A percentile compares a stretch with the other conserved stretches of the same genome.
Conservation (phyloP, 1,139 yeast species). For the Candida gigantensis region DNA sequence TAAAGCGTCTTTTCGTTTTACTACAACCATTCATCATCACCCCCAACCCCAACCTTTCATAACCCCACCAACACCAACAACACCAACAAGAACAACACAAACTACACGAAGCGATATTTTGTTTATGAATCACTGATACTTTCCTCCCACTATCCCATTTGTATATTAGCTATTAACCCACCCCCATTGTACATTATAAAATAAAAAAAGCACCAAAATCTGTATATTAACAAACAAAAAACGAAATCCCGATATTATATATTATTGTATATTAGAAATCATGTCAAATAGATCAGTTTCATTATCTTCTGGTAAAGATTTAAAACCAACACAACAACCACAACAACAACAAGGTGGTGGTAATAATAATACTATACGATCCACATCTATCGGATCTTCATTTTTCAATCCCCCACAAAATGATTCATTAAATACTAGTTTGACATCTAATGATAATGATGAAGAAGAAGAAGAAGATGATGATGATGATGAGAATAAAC, state of each 20-base stretch:
- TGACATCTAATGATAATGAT: slow-evolving; percentile 1
- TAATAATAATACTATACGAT: slow-evolving; percentile 16
- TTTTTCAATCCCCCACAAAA: slow-evolving; percentile 18
- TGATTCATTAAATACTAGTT: not conserved
- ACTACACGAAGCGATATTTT: too few relatives aligned
- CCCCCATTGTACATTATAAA: not conserved
- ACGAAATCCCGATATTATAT: too few relatives aligned
- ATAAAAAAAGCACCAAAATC: not conserved
- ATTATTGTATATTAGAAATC: slow-evolving; percentile 3
- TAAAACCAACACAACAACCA: too few relatives aligned
- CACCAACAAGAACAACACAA: too few relatives aligned
- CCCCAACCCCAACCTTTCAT: too few relatives aligned
- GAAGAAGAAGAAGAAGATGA: slow-evolving; percentile 1
- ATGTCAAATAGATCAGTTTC: slow-evolving; percentile 20
- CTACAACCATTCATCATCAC: too few relatives aligned
- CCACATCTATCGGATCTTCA: slow-evolving; percentile 27
- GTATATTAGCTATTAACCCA: too few relatives aligned
- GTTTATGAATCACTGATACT: too few relatives aligned
- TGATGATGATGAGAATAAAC: slow-evolving; percentile 1
- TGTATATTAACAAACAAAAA: slow-evolving; percentile 5
- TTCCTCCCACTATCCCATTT: too few relatives aligned
- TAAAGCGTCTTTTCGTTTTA: too few relatives aligned
- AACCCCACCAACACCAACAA: too few relatives aligned
- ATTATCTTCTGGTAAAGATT: slow-evolving; percentile 17
- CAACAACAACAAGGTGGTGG: slow-evolving; percentile 12